Base-by-base conservation (phyloP, 805 yeast species). In the Wickerhamiella cacticola region DNA sequence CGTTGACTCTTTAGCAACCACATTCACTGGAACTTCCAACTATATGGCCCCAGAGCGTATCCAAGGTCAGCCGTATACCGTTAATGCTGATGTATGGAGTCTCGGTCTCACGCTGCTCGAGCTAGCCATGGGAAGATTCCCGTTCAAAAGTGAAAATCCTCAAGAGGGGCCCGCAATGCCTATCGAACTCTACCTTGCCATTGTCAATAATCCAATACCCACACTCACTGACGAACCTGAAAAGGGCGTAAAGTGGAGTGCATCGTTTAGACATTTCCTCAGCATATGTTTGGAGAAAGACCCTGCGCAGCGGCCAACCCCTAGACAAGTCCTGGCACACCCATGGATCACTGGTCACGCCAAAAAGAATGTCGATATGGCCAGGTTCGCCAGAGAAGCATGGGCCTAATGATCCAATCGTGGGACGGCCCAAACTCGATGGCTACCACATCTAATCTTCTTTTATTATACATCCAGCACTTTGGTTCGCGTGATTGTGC, bases 21-120 rank as follows among this genome's bases (percentile, higher is more conserved):
- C 98, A 0, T 92, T 88, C 60, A 92, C 96, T 0, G 98, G 98
- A 1, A 92, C 98, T 0, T 88, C 95, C 9, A 89, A 85, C 62
- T 92, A 92, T 64, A 92, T 92, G 98, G 97, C 98, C 0, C 98
- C 98, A 0, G 98, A 92, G 64, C 73, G 98, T 56, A 89, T 92
- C 45, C 84, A 84, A 68, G 96, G 96, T 24, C 89, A 86, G 59
- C 92, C 96, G 1, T 92, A 92, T 60, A 82, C 95, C 9, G 96
- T 89, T 2, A 84, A 95, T 3, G 80, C 94, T 57, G 98, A 92
- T 62, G 89, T 92, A 13, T 92, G 98, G 98, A 87, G 96, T 1
- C 66, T 92, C 26, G 98, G 98, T 0, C 69, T 92, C 50, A 88
- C 97, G 1, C 67, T 92, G 41, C 68, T 92, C 59, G 98, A 92